Evolutionary conservation across 768 basidiomycete genomes (phyloP).

Genomic region (Mycena olivaceomarginata): DNA sequence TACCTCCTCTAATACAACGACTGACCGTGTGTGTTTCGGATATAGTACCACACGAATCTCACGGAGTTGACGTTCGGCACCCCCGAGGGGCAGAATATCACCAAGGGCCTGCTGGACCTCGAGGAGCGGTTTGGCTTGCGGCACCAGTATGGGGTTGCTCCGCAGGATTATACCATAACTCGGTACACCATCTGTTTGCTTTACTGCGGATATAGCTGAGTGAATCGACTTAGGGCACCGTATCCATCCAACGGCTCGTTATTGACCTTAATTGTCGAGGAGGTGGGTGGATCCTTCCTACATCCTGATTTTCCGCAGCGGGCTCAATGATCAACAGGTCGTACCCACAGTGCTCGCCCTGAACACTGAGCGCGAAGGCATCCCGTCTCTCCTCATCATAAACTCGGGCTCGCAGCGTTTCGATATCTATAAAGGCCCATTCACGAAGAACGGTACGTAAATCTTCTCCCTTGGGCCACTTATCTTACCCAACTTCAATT

Average conservation of each 20-base stretch:
- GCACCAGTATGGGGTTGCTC: constrained; percentile 70
- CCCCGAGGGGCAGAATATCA: constrained; percentile 65
- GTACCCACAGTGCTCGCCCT: constrained; percentile 62
- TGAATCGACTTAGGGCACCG: constrained; percentile 57
- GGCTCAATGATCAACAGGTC: constrained; percentile 46
- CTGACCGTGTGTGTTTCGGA: constrained; percentile 29
- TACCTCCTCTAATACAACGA: not conserved
- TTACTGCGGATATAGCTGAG: not conserved
- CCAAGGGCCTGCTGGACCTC: constrained; percentile 61
- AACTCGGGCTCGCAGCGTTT: constrained; percentile 69
- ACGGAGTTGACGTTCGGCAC: constrained; percentile 79
- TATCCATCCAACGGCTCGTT: constrained; percentile 66
- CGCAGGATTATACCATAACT: constrained; percentile 73
- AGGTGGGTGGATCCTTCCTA: constrained; percentile 47
- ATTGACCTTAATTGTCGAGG: constrained; percentile 65
- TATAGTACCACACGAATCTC: constrained; percentile 81
- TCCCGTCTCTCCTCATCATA: constrained; percentile 66
- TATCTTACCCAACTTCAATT: no score
- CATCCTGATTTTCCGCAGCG: constrained; percentile 26
- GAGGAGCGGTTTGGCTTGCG: constrained; percentile 68
- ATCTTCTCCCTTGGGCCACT: not conserved
- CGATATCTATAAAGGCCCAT: constrained; percentile 68
- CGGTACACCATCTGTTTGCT: constrained; percentile 51
- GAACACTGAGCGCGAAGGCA: constrained; percentile 65
- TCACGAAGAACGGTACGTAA: constrained; percentile 66